A percentile compares a stretch with the other conserved stretches of the same genome.
These are phyloP conservation scores for Penicillium sp. DNA, from an alignment of 2,329 filamentous ascomycete genomes.

Conservation along the genomic window DNA sequence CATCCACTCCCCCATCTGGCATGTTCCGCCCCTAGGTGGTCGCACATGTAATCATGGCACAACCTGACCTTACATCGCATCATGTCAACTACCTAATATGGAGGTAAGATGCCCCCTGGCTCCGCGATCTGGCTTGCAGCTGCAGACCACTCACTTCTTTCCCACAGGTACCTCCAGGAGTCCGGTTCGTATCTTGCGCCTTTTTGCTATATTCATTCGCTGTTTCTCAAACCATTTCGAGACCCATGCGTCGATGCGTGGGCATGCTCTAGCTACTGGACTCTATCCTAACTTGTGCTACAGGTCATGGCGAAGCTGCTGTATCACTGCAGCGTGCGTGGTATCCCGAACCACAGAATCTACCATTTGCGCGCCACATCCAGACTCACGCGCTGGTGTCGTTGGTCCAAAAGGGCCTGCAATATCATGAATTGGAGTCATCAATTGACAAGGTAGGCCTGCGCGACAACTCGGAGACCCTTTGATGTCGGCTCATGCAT, in stretches of 20 bases:
- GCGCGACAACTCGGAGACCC: background rate
- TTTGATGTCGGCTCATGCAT: background rate
- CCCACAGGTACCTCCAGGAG: slow-evolving; percentile 54
- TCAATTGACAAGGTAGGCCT: slow-evolving; percentile 49
- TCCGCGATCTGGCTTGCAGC: background rate
- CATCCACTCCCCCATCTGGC: slow-evolving; percentile 29
- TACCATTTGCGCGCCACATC: slow-evolving; percentile 62
- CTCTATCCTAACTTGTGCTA: slow-evolving; percentile 14
- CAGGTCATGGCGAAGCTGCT: slow-evolving; percentile 60
- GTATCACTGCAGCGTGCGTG: slow-evolving; percentile 63
- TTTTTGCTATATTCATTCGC: background rate
- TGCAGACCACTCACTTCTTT: slow-evolving; percentile 9
- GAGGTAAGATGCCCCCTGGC: slow-evolving; percentile 50
- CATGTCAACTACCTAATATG: slow-evolving; percentile 70
- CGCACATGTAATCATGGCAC: slow-evolving; percentile 47
- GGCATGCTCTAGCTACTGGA: background rate
- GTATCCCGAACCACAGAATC: slow-evolving; percentile 60
- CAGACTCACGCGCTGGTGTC: slow-evolving; percentile 60
- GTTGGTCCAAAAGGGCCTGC: slow-evolving; percentile 64
- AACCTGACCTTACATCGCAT: slow-evolving; percentile 50
- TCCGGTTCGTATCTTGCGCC: slow-evolving; percentile 46
- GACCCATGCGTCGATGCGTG: background rate
- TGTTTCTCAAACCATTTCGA: background rate
- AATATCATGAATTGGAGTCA: slow-evolving; percentile 53
- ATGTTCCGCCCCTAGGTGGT: slow-evolving; percentile 29